phyloP scores from a whole-genome alignment of 306 rosid genomes.

The Styphnolobium japonicum region DNA sequence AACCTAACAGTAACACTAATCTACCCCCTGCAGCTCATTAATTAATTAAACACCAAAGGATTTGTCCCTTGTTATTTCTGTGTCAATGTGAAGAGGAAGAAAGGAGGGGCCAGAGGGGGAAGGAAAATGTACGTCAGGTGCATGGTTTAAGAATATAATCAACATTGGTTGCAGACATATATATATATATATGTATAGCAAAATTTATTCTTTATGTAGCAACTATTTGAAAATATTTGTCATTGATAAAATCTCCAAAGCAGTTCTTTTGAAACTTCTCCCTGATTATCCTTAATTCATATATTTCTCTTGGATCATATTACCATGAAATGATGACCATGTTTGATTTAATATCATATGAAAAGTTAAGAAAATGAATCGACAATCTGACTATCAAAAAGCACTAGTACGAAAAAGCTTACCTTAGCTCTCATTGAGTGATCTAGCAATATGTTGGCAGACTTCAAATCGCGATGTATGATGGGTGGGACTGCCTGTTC shows the following conservation, averaged over 20 bases:
- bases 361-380: background rate
- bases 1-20: background rate
- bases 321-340: background rate
- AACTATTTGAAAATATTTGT: background rate
- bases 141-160: background rate
- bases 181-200: too few relatives aligned
- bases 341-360: background rate
- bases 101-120: background rate
- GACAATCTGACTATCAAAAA: constrained; percentile 1
- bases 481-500: constrained; percentile 83
- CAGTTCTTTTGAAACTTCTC: background rate
- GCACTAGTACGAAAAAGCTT: constrained; percentile 12
- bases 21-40: background rate
- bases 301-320: background rate
- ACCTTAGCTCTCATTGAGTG: constrained; percentile 77
- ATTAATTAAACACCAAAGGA: background rate
- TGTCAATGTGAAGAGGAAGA: background rate
- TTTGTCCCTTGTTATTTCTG: background rate
- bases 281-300: background rate
- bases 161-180: background rate
- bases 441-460: constrained; percentile 77
- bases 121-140: background rate
- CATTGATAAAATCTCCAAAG: background rate
- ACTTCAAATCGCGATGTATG: constrained; percentile 79
- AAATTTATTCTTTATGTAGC: background rate